phyloP scores from a whole-genome alignment of 768 basidiomycete genomes.

The Agaricus subrufescens region DNA sequence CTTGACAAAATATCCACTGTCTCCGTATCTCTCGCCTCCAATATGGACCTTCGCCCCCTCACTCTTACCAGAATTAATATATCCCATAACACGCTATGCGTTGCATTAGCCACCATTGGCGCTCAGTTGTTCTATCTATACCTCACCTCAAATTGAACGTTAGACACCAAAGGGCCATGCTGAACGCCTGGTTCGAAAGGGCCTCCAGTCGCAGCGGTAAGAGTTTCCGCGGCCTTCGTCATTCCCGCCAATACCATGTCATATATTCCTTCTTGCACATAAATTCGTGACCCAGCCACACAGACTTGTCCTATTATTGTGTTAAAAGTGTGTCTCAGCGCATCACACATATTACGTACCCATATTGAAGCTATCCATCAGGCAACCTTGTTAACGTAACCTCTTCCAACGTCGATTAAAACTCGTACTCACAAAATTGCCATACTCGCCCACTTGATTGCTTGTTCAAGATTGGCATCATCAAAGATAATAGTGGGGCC shows the following conservation, averaged over 20 bases:
- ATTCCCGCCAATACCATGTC: slow-evolving; percentile 67
- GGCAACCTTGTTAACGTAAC: not conserved
- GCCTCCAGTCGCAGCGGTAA: slow-evolving; percentile 50
- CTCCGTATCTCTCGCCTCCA: slow-evolving; percentile 57
- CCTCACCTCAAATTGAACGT: slow-evolving; percentile 61
- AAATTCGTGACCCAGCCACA: slow-evolving; percentile 78
- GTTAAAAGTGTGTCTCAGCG: not conserved
- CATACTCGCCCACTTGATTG: slow-evolving; percentile 59
- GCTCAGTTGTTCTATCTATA: no score
- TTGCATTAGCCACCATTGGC: not conserved
- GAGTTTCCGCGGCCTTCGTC: slow-evolving; percentile 42
- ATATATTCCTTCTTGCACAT: slow-evolving; percentile 75
- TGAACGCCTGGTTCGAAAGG: slow-evolving; percentile 52
- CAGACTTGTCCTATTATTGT: slow-evolving; percentile 53
- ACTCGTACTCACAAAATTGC: slow-evolving; percentile 55
- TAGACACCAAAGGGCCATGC: slow-evolving; percentile 72
- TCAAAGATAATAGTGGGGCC: slow-evolving; percentile 60
- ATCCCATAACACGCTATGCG: slow-evolving; percentile 63
- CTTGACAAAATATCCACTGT: slow-evolving; percentile 56
- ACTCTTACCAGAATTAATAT: slow-evolving; percentile 71
- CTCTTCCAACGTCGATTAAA: not conserved
- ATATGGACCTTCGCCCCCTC: slow-evolving; percentile 63
- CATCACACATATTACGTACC: slow-evolving; percentile 11
- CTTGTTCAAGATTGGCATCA: slow-evolving; percentile 58
- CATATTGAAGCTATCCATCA: slow-evolving; percentile 21